Evolutionary conservation across 2,329 filamentous ascomycete species (phyloP).

Genomic region (Curvularia eragrostidis): DNA sequence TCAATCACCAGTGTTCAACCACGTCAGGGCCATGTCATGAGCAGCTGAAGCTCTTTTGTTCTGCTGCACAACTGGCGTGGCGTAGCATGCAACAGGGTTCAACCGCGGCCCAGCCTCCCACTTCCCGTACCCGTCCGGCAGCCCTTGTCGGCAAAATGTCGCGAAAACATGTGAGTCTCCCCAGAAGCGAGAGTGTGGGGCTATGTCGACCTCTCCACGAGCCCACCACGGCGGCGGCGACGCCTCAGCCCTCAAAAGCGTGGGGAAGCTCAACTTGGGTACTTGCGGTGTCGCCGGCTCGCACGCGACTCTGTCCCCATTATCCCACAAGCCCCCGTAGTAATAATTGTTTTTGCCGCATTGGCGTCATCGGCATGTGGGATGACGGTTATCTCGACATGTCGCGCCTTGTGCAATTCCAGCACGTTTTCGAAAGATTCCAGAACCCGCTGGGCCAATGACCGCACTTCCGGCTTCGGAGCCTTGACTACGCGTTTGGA

Average conservation of each 20-base stretch:
- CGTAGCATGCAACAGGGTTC: slow-evolving; percentile 24
- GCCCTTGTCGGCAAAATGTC: slow-evolving; percentile 28
- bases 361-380: slow-evolving; percentile 15
- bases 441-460: slow-evolving; percentile 28
- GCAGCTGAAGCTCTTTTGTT: slow-evolving; percentile 20
- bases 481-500: slow-evolving; percentile 33
- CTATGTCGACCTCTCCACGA: slow-evolving; percentile 9
- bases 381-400: slow-evolving; percentile 30
- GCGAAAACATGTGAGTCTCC: slow-evolving; percentile 32
- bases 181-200: slow-evolving; percentile 30
- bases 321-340: slow-evolving; percentile 6
- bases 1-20: slow-evolving; percentile 17
- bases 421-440: slow-evolving; percentile 24
- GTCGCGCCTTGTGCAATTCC: slow-evolving; percentile 26
- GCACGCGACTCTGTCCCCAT: slow-evolving; percentile 14
- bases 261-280: slow-evolving; percentile 28
- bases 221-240: slow-evolving; percentile 24
- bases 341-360: slow-evolving; percentile 2
- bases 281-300: slow-evolving; percentile 12
- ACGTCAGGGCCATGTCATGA: slow-evolving; percentile 10
- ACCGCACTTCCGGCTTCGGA: slow-evolving; percentile 37
- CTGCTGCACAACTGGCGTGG: slow-evolving; percentile 20
- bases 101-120: slow-evolving; percentile 31
- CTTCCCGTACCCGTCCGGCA: slow-evolving; percentile 24
- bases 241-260: slow-evolving; percentile 19